phyloP scores from a whole-genome alignment of 805 yeast species.

The Millerozyma miso region DNA sequence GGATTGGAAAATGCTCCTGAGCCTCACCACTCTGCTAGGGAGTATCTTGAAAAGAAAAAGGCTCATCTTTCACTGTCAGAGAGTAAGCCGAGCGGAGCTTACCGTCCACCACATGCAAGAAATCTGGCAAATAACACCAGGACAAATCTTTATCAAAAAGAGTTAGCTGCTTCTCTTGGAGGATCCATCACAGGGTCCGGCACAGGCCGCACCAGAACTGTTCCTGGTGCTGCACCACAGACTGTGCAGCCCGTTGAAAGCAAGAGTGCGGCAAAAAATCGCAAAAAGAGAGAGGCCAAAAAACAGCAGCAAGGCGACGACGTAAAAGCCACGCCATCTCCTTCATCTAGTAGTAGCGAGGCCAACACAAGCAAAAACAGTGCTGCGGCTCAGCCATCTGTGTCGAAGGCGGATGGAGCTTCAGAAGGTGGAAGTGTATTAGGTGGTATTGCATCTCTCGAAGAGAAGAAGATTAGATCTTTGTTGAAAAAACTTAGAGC shows the following conservation, averaged over 20 bases:
- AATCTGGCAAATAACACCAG: conserved; percentile 30
- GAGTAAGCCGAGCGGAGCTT: conserved; percentile 78
- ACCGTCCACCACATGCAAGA: conserved; percentile 96
- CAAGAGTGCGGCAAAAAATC: conserved; percentile 66
- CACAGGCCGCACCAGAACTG: conserved; percentile 31
- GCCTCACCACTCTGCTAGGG: conserved; percentile 69
- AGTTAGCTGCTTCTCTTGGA: conserved; percentile 31
- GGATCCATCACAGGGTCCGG: conserved; percentile 16
- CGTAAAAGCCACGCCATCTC: conserved; percentile 7
- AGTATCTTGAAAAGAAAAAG: conserved; percentile 43
- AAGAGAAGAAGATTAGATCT: conserved; percentile 89
- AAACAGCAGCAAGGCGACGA: conserved; percentile 17
- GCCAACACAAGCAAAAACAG: conserved; percentile 9
- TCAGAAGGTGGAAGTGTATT: conserved; percentile 39
- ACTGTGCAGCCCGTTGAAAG: conserved; percentile 42
- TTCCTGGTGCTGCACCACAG: conserved; percentile 56
- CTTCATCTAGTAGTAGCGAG: conserved; percentile 9
- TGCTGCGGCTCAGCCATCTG: not conserved
- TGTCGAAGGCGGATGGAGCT: conserved; percentile 24
- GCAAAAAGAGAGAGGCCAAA: conserved; percentile 70
- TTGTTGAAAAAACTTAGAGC: conserved; percentile 91
- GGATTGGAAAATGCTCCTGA: conserved; percentile 52
- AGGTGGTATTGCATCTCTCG: conserved; percentile 66
- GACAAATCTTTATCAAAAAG: conserved; percentile 58
- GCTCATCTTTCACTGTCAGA: conserved; percentile 27